phyloP scores from a whole-genome alignment of 2,329 filamentous ascomycete genomes.

The Fusarium phyllophilum region DNA sequence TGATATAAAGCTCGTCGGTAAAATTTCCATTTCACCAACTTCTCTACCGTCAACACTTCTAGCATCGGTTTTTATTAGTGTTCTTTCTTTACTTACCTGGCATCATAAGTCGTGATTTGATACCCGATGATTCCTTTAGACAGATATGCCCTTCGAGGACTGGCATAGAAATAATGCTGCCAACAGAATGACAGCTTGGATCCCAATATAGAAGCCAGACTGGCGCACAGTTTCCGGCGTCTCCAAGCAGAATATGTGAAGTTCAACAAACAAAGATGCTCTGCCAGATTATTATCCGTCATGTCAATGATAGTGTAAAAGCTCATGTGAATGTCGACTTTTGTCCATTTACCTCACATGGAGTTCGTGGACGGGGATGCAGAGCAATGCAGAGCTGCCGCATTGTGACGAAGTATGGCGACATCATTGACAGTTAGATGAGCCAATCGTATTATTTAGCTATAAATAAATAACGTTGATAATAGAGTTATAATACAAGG shows the following conservation, averaged over 20 bases:
- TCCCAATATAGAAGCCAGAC: fast-evolving
- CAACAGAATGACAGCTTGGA: fast-evolving
- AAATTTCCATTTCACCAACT: background rate
- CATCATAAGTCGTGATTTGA: fast-evolving
- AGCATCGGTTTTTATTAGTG: fast-evolving
- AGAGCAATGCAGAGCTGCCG: background rate
- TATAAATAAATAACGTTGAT: background rate
- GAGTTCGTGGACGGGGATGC: no score
- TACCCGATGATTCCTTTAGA: fast-evolving
- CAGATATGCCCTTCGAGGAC: fast-evolving
- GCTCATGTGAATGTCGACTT: background rate
- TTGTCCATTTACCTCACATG: background rate
- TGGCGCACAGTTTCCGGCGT: background rate
- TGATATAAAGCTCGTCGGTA: fast-evolving
- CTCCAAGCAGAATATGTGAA: fast-evolving
- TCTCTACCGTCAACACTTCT: fast-evolving
- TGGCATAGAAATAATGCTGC: background rate
- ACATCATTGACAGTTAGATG: background rate
- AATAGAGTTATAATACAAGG: background rate
- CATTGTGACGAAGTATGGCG: fast-evolving
- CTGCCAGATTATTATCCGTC: background rate
- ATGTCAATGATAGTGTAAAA: background rate
- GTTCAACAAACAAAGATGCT: background rate
- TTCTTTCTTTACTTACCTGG: fast-evolving
- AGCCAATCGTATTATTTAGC: background rate